Evolutionary conservation across 2,329 filamentous ascomycete species (phyloP), one percentile per base, ranked within the genome.

Genomic region (Trichoderma sp.): DNA sequence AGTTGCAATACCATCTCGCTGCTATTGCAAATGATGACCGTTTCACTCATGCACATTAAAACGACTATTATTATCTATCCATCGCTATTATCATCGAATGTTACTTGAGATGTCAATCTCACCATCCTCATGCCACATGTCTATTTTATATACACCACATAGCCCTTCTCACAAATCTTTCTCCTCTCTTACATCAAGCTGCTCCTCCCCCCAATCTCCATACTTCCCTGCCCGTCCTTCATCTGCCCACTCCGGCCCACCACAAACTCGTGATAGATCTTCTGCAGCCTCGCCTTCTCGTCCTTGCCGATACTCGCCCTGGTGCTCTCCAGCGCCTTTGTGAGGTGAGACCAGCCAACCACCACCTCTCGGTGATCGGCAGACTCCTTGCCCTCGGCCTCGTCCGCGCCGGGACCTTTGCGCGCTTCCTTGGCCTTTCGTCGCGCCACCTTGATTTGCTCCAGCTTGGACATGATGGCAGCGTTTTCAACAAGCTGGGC

Each of bases 171-270:
- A 34, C 25, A 35, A 27, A 37, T 4, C 12, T 27, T 13, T 3
- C 12, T 19, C 12, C 15, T 25, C 35, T 70, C 64, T 74, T 80
- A 97, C 95, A 98, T 98, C 79, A 99, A 83, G 80, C 93, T 98
- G 73, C 91, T 94, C 76, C 95, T 84, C 15, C 94, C 95, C 8
- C 95, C 95, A 80, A 99, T 89, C 80, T 98, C 95, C 78, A 90
- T 96, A 67, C 91, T 92, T 0, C 92, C 93, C 79, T 98, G 92
- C 2, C 95, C 95, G 78, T 91, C 94, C 69, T 90, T 92, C 92
- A 99, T 93, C 82, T 98, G 94, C 8, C 95, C 95, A 78, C 94
- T 97, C 72, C 95, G 86, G 0, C 93, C 94, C 4, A 92, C 92
- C 0, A 97, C 90, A 82, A 99, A 99, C 80, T 99, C 95, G 17